Base-by-base conservation (phyloP, 495 filamentous ascomycete species). In the Lepidopterella palustris region DNA sequence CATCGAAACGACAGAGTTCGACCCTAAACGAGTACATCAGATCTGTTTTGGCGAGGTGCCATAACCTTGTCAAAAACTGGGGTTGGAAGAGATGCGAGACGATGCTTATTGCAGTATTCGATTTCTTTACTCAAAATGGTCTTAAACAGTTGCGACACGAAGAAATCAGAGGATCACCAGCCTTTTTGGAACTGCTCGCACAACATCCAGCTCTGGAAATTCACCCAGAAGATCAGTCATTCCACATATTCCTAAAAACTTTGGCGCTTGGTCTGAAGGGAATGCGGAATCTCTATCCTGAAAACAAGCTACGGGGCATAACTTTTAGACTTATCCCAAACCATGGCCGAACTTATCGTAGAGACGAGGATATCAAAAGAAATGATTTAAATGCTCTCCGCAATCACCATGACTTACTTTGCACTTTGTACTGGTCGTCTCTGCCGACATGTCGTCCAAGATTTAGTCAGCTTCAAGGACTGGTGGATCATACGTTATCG, bases 371-470 rank as follows among this genome's bases (percentile, higher is more conserved):
- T 0, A 74, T 97, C 20, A 80, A 78, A 32, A 82, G 87, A 63
- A 82, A 83, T 53, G 88, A 96, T 58, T 77, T 97, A n/a, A 85
- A 89, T 23, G 87, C 91, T 0, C 74, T 97, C 32, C 81, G 90
- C 59, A 98, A 97, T 67, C 92, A 98, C 62, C 90, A 96, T 67
- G 90, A 97, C 69, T 80, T 98, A 47, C 81, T 98, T 1, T 90
- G 87, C 62, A 92, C 88, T 2, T 78, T 98, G 29, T 96, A 90
- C 73, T 96, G 85, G 84, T 86, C 81, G 10, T 86, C 90, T 18
- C 91, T 92, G 28, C 74, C 84, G 20, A 77, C 79, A 20, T 80
- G 82, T 51, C 79, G 92, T 25, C 90, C 89, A 25, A 80, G 83
- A 27, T 62, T 91, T 5, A 79, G 85, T 55, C 77, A 86, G 13